These are phyloP conservation scores for Chaetomiaceae sp. DNA, from an alignment of 2,329 filamentous ascomycete genomes.

Conservation along the genomic window DNA sequence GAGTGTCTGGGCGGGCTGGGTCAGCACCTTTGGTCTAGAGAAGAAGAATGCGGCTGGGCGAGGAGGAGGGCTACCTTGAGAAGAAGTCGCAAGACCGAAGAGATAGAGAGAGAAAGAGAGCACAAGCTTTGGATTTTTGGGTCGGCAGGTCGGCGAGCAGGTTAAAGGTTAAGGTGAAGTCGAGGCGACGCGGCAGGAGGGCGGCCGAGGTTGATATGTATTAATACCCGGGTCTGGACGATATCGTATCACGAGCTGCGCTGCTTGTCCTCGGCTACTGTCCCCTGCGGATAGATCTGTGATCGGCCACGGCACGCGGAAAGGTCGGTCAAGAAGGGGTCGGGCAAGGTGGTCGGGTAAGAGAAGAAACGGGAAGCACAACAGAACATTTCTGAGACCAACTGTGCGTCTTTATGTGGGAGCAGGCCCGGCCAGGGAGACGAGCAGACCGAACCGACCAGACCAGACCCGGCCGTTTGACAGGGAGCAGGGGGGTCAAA, in stretches of 20 bases:
- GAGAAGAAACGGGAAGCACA: conserved; percentile 14
- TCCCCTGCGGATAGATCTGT: conserved; percentile 4
- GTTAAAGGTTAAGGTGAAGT: conserved; percentile 1
- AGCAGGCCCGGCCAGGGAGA: conserved; percentile 19
- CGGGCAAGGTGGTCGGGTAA: conserved; percentile 14
- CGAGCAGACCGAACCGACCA: conserved; percentile 14
- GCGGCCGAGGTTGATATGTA: conserved; percentile 14
- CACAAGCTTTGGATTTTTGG: not conserved
- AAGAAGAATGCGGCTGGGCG: not conserved
- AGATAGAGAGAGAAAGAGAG: not conserved
- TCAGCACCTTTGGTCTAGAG: not conserved
- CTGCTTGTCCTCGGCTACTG: conserved; percentile 9
- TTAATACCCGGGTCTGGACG: conserved; percentile 9
- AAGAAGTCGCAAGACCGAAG: too few relatives aligned
- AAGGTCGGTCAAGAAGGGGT: conserved; percentile 9
- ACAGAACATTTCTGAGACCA: conserved; percentile 14
- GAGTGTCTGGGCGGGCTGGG: not conserved
- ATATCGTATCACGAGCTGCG: conserved; percentile 4
- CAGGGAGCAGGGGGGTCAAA: conserved; percentile 14
- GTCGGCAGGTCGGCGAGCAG: conserved; percentile 9
- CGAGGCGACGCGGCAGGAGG: conserved; percentile 9
- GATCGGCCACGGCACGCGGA: conserved; percentile 8
- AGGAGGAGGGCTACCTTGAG: conserved; percentile 1
- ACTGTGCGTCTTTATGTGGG: conserved; percentile 21
- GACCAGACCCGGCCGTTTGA: conserved; percentile 15